These are phyloP conservation scores for Collybiopsis luxurians DNA, from an alignment of 768 basidiomycete species.

Conservation along the genomic window DNA sequence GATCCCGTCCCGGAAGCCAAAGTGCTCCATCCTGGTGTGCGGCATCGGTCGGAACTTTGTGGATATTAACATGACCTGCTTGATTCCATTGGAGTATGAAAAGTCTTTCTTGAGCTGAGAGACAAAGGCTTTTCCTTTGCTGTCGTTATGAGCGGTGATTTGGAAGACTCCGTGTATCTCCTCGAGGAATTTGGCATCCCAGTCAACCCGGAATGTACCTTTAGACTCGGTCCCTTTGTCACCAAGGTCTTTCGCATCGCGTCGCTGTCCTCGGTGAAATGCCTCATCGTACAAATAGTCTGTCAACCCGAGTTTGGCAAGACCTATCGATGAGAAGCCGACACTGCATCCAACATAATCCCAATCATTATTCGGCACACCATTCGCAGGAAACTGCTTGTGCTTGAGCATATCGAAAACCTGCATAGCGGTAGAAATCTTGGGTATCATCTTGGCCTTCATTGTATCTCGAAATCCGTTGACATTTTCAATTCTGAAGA, in stretches of 20 bases:
- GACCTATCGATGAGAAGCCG: too few relatives aligned
- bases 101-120: conserved; percentile 9
- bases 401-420: too few relatives aligned
- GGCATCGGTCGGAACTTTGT: conserved; percentile 20
- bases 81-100: conserved; percentile 5
- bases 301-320: too few relatives aligned
- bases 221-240: neutral
- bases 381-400: too few relatives aligned
- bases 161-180: conserved; percentile 18
- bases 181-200: conserved; percentile 12
- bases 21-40: conserved; percentile 25
- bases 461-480: too few relatives aligned
- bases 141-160: conserved; percentile 14
- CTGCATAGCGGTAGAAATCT: too few relatives aligned
- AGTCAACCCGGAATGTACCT: conserved; percentile 2
- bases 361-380: too few relatives aligned
- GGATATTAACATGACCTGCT: conserved; percentile 12
- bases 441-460: too few relatives aligned
- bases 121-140: conserved; percentile 9
- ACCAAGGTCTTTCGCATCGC: neutral
- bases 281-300: too few relatives aligned
- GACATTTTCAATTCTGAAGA: too few relatives aligned
- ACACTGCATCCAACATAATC: too few relatives aligned
- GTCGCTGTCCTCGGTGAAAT: neutral
- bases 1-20: conserved; percentile 21